These are phyloP conservation scores for Fibroporia radiculosa DNA, from an alignment of 768 basidiomycete genomes.

Conservation along the genomic window DNA sequence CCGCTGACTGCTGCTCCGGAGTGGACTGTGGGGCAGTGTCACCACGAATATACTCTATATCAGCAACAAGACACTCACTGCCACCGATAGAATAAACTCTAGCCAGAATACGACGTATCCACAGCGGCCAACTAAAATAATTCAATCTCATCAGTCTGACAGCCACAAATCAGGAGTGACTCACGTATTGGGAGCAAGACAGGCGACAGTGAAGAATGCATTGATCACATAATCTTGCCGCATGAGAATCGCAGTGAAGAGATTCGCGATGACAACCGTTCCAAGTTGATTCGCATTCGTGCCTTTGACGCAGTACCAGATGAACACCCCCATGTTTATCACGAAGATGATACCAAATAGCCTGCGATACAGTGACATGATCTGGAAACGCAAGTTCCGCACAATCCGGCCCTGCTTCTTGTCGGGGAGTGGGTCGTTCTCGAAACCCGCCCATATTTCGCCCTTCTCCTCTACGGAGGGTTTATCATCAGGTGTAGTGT, in stretches of 20 bases:
- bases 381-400: constrained; percentile 43
- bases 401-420: constrained; percentile 36
- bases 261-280: constrained; percentile 35
- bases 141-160: neutral
- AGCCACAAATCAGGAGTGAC: constrained; percentile 11
- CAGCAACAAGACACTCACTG: constrained; percentile 14
- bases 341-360: constrained; percentile 44
- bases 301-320: constrained; percentile 27
- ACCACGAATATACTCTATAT: neutral
- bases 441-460: constrained; percentile 38
- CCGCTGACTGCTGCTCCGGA: constrained; percentile 47
- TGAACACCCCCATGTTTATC: constrained; percentile 38
- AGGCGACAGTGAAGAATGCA: constrained; percentile 41
- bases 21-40: constrained; percentile 27
- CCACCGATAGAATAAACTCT: constrained; percentile 51
- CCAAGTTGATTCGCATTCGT: constrained; percentile 23
- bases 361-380: constrained; percentile 45
- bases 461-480: constrained; percentile 17
- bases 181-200: constrained; percentile 39
- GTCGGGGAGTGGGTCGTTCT: constrained; percentile 38
- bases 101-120: constrained; percentile 41
- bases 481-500: constrained; percentile 11
- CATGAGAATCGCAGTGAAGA: constrained; percentile 31
- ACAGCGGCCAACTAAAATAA: constrained; percentile 38
- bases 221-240: constrained; percentile 46